A percentile compares a stretch with the other conserved stretches of the same genome.
phyloP scores from a whole-genome alignment of 2,329 filamentous ascomycete genomes.

The Sporothrix curviconia region DNA sequence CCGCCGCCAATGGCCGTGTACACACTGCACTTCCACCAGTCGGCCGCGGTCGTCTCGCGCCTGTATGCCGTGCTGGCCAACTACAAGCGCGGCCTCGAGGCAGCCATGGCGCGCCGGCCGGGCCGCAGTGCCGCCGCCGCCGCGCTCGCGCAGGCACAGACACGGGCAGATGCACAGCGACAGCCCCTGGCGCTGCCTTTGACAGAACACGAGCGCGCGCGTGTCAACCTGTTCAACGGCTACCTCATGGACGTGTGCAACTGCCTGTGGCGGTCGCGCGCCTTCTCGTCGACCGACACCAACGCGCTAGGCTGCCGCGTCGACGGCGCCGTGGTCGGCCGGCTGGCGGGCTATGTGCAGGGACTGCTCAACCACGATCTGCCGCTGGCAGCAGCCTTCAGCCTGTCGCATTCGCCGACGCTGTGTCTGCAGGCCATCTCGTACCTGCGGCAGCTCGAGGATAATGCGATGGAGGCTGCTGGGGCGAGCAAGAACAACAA shows the following conservation, averaged over 20 bases:
- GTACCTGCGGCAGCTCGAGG: constrained; percentile 51
- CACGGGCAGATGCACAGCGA: not conserved
- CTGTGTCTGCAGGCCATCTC: constrained; percentile 50
- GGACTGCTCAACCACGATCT: constrained; percentile 39
- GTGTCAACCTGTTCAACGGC: constrained; percentile 69
- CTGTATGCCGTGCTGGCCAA: constrained; percentile 61
- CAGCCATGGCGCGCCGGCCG: constrained; percentile 40
- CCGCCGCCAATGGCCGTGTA: constrained; percentile 65
- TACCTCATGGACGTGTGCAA: constrained; percentile 86
- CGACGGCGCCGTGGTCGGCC: constrained; percentile 36
- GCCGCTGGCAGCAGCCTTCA: constrained; percentile 45
- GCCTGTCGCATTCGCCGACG: constrained; percentile 52
- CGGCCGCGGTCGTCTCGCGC: constrained; percentile 57
- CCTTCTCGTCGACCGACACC: constrained; percentile 59
- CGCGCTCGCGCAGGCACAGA: not conserved
- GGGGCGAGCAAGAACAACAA: constrained; percentile 22
- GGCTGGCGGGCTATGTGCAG: constrained; percentile 42
- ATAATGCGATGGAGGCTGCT: constrained; percentile 38
- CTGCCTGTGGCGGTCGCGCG: constrained; percentile 69
- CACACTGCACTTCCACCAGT: constrained; percentile 59
- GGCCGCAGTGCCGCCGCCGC: constrained; percentile 6
- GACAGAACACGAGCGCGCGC: constrained; percentile 47
- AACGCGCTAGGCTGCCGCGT: constrained; percentile 53
- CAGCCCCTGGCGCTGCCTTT: constrained; percentile 18
- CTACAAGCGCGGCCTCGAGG: constrained; percentile 71